Evolutionary conservation across 306 rosid genomes (phyloP), one percentile per base, ranked within the genome.

Genomic region (Urtica urens): DNA sequence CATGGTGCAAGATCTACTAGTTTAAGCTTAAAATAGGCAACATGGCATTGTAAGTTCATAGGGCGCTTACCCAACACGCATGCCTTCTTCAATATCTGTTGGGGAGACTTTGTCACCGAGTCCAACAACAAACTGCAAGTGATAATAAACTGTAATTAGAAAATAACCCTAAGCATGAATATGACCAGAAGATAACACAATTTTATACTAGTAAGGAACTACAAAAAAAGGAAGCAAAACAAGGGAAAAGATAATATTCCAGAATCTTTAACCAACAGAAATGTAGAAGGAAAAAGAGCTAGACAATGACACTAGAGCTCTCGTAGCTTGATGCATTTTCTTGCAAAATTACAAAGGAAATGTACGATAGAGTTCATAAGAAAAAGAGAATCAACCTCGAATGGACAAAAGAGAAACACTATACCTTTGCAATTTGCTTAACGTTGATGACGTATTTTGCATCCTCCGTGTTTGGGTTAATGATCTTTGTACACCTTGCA

Each of bases 101-200:
- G 99, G 99, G 49, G 99, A 92, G 65, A 92, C 96, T 73, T 92
- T 92, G 67, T 92, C 99, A 58, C 99, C 99, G 11, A 92, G 75
- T 50, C 99, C 99, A 46, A 92, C 99, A 58, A 92, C 99, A 78
- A 92, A 92, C 99, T 92, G 84, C 49, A 56, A 26, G 28, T 39
- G 65, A 64, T 51, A 53, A n/a, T 56, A 19, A 16, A 64, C 23
- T 77, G 45, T n/a, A 66, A 58, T 44, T 29, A 56, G 29, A 35
- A 4, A 38, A 23, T n/a, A 49, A 19, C 37, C 9, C 44, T 8
- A 12, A 20, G 20, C 40, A 30, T 21, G 21, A 41, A 37, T 14
- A 49, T 53, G 6, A 39, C 55, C 46, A 59, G 49, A 49, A 0
- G 26, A 5, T 16, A n/a, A 33, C 6, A 12, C 19, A 25, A 7